These are phyloP conservation scores for Adansonia madagascariensis DNA, from an alignment of 441 rosid genomes.

Conservation along the genomic window DNA sequence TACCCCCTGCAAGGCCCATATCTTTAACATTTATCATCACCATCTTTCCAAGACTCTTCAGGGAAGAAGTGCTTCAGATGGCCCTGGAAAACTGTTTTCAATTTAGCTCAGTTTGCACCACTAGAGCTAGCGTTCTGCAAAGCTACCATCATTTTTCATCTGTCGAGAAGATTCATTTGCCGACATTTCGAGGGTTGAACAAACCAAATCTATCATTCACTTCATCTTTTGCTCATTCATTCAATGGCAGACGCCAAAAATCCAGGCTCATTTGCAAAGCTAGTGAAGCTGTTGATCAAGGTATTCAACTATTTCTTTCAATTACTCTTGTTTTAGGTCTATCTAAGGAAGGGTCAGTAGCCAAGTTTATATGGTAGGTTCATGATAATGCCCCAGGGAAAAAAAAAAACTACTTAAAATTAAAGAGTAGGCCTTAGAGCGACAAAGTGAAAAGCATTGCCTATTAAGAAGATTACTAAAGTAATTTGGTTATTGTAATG, in stretches of 20 bases:
- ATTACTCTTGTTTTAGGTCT: background rate
- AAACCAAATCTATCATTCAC: conserved; percentile 30
- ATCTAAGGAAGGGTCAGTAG: background rate
- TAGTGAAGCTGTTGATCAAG: conserved; percentile 59
- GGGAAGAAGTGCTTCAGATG: conserved; percentile 31
- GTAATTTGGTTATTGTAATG: background rate
- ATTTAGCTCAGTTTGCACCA: conserved; percentile 38
- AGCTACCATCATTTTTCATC: conserved; percentile 42
- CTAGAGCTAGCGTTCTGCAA: conserved; percentile 38
- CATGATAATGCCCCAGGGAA: background rate
- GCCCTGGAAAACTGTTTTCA: conserved; percentile 55
- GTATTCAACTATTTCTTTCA: conserved; percentile 26
- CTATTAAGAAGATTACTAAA: background rate
- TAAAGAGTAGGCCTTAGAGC: background rate
- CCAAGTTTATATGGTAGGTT: background rate
- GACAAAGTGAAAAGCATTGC: background rate
- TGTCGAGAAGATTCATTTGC: conserved; percentile 39
- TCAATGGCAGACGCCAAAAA: conserved; percentile 34
- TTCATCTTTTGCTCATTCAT: conserved; percentile 28
- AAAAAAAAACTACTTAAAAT: no score
- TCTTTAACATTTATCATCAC: conserved; percentile 9
- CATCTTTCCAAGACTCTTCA: background rate
- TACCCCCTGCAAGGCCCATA: conserved; percentile 34
- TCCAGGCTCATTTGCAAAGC: conserved; percentile 58
- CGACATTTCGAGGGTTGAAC: conserved; percentile 33